Evolutionary conservation across 2,329 filamentous ascomycete species (phyloP).

Genomic region (Neofusicoccum ribis): DNA sequence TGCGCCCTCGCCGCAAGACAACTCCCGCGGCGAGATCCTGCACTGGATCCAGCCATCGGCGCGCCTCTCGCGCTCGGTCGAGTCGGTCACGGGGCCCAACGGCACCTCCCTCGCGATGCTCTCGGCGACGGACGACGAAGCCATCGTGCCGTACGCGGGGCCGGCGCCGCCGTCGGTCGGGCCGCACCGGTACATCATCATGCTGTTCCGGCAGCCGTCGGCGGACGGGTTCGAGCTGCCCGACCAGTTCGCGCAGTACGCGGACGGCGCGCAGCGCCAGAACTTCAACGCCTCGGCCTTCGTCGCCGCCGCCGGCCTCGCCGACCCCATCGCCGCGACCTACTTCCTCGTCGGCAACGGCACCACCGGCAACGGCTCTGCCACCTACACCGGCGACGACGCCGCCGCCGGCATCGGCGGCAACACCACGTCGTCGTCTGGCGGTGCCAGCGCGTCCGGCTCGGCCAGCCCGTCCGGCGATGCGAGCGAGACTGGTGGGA

Average conservation of each 20-base stretch:
- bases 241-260: not conserved
- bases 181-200: conserved; percentile 22
- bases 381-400: not conserved
- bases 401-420: conserved; percentile 5
- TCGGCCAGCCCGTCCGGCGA: not conserved
- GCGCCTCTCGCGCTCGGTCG: conserved; percentile 3
- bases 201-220: conserved; percentile 15
- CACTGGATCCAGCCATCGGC: conserved; percentile 20
- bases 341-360: conserved; percentile 8
- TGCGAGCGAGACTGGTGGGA: not conserved
- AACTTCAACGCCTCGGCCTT: conserved; percentile 8
- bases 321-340: conserved; percentile 8
- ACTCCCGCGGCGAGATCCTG: conserved; percentile 8
- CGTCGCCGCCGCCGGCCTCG: not conserved
- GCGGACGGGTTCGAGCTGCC: not conserved
- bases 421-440: not conserved
- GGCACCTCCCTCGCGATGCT: conserved; percentile 5
- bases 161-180: conserved; percentile 12
- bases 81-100: not conserved
- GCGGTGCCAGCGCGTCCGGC: not conserved
- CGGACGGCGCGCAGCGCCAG: not conserved
- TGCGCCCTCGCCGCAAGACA: conserved; percentile 19
- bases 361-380: not conserved
- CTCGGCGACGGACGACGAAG: not conserved
- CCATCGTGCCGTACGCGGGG: conserved; percentile 13